Evolutionary conservation across 139 green algal species (phyloP), one percentile per base, ranked within the genome.

Genomic region (Chlorella sp.): DNA sequence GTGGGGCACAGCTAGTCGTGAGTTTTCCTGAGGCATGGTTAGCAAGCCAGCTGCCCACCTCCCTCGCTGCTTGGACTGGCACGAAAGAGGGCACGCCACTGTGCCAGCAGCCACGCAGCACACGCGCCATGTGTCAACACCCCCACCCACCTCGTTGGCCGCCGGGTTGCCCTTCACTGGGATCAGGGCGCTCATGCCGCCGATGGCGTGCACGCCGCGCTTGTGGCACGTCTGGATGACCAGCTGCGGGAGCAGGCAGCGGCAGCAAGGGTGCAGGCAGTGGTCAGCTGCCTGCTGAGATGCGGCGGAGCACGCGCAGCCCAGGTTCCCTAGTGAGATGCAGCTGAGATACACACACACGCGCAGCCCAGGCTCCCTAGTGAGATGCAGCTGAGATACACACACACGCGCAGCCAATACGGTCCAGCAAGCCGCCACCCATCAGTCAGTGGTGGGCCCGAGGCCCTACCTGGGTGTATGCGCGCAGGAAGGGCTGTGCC

Each of bases 171-270:
- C 88, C 86, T 98, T 98, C 82, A 98, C 95, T 73, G 95, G 95
- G 79, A 98, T 98, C 86, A 95, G 90, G 3, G 95, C 94, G 6
- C 92, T 92, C 95, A 98, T 98, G 76, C 95, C 95, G 38, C 95
- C 95, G 91, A 98, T 98, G 40, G 95, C 95, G 85, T 98, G 94
- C 75, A 97, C 95, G 20, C 93, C 93, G 20, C 95, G 88, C 48
- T 70, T 73, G 91, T 98, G 95, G 87, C 95, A 98, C 0, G 95
- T 98, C 88, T 94, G 89, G 90, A 98, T 98, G 64, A 98, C 89
- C 85, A 98, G 91, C 51, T 91, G 76, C 51, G 46, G 51, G 13
- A 60, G 16, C 2, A 20, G n/a, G n/a, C n/a, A n/a, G n/a, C n/a
- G n/a, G n/a, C n/a, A n/a, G n/a, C n/a, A n/a, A n/a, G n/a, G n/a